These are phyloP conservation scores for Kitagawia praeruptora DNA, from an alignment of 129 eudicot genomes.

Conservation along the genomic window DNA sequence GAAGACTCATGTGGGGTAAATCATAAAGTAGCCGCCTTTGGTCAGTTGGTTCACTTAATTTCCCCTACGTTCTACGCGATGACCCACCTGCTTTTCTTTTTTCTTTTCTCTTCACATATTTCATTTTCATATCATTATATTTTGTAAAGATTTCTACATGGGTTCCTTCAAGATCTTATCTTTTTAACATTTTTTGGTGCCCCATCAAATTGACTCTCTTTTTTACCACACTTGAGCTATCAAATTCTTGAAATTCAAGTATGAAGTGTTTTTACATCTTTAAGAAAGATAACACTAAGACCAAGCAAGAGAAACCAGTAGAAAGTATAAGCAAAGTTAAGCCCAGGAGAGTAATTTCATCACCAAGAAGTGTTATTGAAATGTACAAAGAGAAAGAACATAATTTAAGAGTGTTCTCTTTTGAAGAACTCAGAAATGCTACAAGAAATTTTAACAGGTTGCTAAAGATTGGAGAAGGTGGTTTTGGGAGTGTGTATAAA, in stretches of 20 bases:
- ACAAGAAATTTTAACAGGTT: constrained; percentile 42
- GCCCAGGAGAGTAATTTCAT: constrained; percentile 27
- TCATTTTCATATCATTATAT: neutral
- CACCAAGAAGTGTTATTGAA: constrained; percentile 35
- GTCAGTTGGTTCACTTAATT: too few relatives aligned
- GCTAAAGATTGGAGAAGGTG: constrained; percentile 57
- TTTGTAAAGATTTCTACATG: neutral
- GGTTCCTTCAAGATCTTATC: neutral
- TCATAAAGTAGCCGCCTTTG: too few relatives aligned
- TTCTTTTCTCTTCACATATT: neutral
- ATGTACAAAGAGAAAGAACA: constrained; percentile 38
- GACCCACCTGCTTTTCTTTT: too few relatives aligned
- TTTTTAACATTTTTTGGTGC: neutral
- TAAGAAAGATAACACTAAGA: neutral
- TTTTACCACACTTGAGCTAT: neutral
- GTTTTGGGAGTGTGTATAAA: constrained; percentile 56
- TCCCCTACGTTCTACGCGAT: too few relatives aligned
- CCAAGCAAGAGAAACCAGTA: neutral
- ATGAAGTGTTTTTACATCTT: neutral
- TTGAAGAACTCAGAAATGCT: constrained; percentile 33
- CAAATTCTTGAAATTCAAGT: neutral
- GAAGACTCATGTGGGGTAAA: too few relatives aligned
- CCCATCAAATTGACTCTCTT: neutral
- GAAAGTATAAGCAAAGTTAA: constrained; percentile 14
- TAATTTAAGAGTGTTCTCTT: constrained; percentile 43